These are phyloP conservation scores for Leccinum obscurum DNA, from an alignment of 768 basidiomycete genomes.

Conservation along the genomic window DNA sequence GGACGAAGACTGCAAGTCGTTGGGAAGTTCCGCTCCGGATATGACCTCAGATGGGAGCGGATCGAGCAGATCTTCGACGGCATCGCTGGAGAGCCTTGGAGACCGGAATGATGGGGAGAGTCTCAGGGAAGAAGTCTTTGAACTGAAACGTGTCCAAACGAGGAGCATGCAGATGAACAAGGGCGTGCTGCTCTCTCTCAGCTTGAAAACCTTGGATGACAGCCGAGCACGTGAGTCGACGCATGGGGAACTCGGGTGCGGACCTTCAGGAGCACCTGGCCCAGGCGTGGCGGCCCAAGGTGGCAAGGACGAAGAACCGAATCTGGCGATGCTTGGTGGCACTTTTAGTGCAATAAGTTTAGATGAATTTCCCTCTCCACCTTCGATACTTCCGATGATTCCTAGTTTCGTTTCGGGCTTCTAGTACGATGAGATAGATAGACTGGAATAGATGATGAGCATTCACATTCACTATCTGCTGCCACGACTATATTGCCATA, in stretches of 20 bases:
- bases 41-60: slow-evolving; percentile 26
- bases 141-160: slow-evolving; percentile 47
- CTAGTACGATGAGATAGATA: slow-evolving; percentile 6
- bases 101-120: slow-evolving; percentile 17
- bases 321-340: slow-evolving; percentile 33
- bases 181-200: slow-evolving; percentile 42
- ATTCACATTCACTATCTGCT: background rate
- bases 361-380: slow-evolving; percentile 49
- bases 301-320: slow-evolving; percentile 19
- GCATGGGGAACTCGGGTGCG: slow-evolving; percentile 3
- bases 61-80: slow-evolving; percentile 25
- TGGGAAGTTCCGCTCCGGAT: slow-evolving; percentile 24
- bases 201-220: slow-evolving; percentile 12
- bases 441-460: background rate
- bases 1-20: slow-evolving; percentile 21
- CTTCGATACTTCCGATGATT: slow-evolving; percentile 33
- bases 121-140: slow-evolving; percentile 38
- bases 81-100: slow-evolving; percentile 26
- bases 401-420: slow-evolving; percentile 32
- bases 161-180: slow-evolving; percentile 52
- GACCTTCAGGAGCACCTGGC: slow-evolving; percentile 2
- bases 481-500: background rate
- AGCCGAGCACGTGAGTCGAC: slow-evolving; percentile 1
- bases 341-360: slow-evolving; percentile 43
- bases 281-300: background rate